Evolutionary conservation across 805 yeast species (phyloP).

Genomic region (Wickerhamiella hasegawae): DNA sequence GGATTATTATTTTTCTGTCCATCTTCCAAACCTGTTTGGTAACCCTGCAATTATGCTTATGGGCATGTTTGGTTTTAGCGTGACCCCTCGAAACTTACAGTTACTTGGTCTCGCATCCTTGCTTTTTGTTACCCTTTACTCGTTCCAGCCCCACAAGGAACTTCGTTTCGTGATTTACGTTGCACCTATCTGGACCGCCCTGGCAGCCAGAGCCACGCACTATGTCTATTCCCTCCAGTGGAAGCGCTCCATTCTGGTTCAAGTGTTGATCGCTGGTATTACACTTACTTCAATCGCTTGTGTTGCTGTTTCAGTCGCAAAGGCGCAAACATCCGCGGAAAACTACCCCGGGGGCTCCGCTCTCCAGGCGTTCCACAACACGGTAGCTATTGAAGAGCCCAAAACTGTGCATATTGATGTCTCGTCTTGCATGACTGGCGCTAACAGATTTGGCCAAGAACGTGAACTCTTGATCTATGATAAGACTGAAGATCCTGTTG

Average conservation of each 20-base stretch:
- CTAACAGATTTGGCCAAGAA: constrained; percentile 52
- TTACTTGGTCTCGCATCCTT: constrained; percentile 36
- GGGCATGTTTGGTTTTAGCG: constrained; percentile 22
- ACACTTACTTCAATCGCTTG: constrained; percentile 24
- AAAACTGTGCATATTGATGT: constrained; percentile 57
- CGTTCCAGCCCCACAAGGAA: constrained; percentile 83
- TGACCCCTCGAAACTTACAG: constrained; percentile 20
- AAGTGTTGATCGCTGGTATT: constrained; percentile 15
- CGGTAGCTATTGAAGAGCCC: constrained; percentile 11
- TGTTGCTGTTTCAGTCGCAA: constrained; percentile 29
- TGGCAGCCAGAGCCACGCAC: constrained; percentile 32
- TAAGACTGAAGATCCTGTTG: constrained; percentile 44
- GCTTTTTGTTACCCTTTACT: constrained; percentile 44
- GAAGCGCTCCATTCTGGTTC: constrained; percentile 5
- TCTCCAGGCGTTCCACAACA: constrained; percentile 33
- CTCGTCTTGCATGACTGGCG: constrained; percentile 78
- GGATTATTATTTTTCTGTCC: constrained; percentile 44
- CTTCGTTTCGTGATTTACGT: constrained; percentile 78
- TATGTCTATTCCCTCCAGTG: constrained; percentile 5
- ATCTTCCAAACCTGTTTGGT: constrained; percentile 27
- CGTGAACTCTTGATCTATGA: constrained; percentile 39
- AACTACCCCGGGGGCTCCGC: constrained; percentile 91
- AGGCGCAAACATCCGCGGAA: constrained; percentile 46
- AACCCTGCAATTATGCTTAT: constrained; percentile 28
- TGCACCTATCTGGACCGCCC: constrained; percentile 48